Evolutionary conservation across 2,329 filamentous ascomycete species (phyloP).

Genomic region (Ceratocystis destructans): DNA sequence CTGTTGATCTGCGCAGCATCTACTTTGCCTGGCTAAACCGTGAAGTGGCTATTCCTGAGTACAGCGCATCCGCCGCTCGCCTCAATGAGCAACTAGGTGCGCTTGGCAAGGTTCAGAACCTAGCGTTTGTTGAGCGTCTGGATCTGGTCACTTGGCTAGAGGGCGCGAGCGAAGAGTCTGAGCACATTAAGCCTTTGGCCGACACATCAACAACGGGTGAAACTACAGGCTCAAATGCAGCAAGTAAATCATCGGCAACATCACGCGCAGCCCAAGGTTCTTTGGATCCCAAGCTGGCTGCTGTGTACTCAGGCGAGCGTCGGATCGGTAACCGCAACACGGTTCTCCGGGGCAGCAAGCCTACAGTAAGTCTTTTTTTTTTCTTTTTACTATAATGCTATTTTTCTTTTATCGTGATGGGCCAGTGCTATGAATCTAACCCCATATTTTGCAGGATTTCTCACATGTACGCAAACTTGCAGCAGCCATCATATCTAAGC

Average conservation of each 20-base stretch:
- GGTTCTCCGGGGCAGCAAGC: slow-evolving; percentile 72
- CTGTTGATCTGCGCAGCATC: slow-evolving; percentile 77
- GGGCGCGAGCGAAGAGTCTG: slow-evolving; percentile 76
- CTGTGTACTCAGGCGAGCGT: slow-evolving; percentile 84
- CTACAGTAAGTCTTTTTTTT: slow-evolving; percentile 48
- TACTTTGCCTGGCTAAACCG: slow-evolving; percentile 95
- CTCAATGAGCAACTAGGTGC: slow-evolving; percentile 63
- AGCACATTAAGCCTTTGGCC: slow-evolving; percentile 77
- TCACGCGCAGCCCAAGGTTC: slow-evolving; percentile 47
- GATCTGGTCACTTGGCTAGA: slow-evolving; percentile 90
- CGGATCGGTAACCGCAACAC: slow-evolving; percentile 88
- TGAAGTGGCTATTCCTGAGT: slow-evolving; percentile 77
- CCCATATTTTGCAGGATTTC: slow-evolving; percentile 56
- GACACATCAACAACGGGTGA: slow-evolving; percentile 34
- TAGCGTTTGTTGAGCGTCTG: slow-evolving; percentile 81
- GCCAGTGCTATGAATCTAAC: background rate
- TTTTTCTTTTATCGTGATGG: background rate
- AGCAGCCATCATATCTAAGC: slow-evolving; percentile 56
- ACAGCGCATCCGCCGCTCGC: slow-evolving; percentile 69
- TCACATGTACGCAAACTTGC: slow-evolving; percentile 82
- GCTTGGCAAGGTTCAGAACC: slow-evolving; percentile 61
- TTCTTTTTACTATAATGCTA: background rate
- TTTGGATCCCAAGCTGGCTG: slow-evolving; percentile 66
- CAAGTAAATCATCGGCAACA: slow-evolving; percentile 26
- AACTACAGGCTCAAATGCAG: slow-evolving; percentile 29